phyloP scores from a whole-genome alignment of 75 land plant species.

The Pseudotsuga menziesii region DNA sequence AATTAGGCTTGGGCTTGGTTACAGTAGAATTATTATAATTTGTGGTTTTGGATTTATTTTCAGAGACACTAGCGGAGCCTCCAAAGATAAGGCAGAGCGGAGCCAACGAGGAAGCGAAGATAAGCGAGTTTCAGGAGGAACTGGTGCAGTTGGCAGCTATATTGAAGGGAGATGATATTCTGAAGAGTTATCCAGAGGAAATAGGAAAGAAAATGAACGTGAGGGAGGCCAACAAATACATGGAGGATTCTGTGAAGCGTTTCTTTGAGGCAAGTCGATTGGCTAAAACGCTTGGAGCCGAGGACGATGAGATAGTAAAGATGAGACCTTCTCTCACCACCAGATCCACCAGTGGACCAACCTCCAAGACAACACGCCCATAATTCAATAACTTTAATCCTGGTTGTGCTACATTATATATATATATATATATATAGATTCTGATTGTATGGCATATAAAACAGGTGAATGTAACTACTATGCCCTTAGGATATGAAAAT shows the following conservation, averaged over 20 bases:
- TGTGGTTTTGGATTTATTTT: no score
- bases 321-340: slow-evolving; percentile 67
- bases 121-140: slow-evolving; percentile 88
- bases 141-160: slow-evolving; percentile 79
- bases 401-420: no score
- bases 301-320: slow-evolving; percentile 53
- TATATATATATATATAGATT: no score
- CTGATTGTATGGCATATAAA: no score
- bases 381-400: no score
- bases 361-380: background rate
- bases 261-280: slow-evolving; percentile 55
- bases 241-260: slow-evolving; percentile 45
- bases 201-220: slow-evolving; percentile 59
- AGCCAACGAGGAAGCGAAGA: slow-evolving; percentile 36
- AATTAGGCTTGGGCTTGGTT: no score
- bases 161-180: slow-evolving; percentile 52
- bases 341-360: slow-evolving; percentile 12
- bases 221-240: slow-evolving; percentile 48
- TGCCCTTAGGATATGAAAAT: no score
- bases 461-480: no score
- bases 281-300: slow-evolving; percentile 55
- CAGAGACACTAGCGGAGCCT: slow-evolving; percentile 53
- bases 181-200: slow-evolving; percentile 21
- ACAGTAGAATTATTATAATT: no score
- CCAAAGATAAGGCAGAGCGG: slow-evolving; percentile 45